Conservation (phyloP, 2,329 filamentous ascomycete genomes). For the Mycosphaerella sp. region DNA sequence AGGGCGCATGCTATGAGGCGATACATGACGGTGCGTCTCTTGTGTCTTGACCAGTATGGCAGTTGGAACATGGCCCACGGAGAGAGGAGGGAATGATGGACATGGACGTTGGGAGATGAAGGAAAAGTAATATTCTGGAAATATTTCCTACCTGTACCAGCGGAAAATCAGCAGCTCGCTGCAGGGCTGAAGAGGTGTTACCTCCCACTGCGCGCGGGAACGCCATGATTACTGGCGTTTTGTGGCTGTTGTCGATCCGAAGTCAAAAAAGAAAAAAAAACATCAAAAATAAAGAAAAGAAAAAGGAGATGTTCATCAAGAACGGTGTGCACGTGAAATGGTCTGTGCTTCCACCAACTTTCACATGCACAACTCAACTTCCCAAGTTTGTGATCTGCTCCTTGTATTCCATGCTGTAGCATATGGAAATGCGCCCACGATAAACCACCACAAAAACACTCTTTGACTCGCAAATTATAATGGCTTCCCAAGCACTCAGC, state of each 20-base stretch:
- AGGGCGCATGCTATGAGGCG: neutral
- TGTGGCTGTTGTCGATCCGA: neutral
- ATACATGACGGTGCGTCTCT: neutral
- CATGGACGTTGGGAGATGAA: neutral
- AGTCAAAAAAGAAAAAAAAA: neutral
- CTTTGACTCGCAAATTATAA: neutral
- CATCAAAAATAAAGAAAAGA: neutral
- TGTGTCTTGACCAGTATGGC: neutral
- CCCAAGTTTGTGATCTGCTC: neutral
- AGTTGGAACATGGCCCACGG: neutral
- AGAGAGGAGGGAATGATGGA: neutral
- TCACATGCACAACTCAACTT: constrained; percentile 6
- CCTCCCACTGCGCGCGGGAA: neutral
- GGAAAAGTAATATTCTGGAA: neutral
- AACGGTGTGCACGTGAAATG: neutral
- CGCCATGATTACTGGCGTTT: neutral
- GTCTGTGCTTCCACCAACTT: neutral
- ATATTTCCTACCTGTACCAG: neutral
- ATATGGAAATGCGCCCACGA: constrained; percentile 8
- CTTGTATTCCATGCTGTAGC: neutral
- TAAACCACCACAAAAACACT: neutral
- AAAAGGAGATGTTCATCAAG: neutral
- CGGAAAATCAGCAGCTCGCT: neutral
- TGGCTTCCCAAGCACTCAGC: constrained; percentile 16
- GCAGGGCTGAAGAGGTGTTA: neutral